These are phyloP conservation scores for Trichosporon inkin DNA, from an alignment of 1,284 basidiomycete genomes.

Conservation along the genomic window DNA sequence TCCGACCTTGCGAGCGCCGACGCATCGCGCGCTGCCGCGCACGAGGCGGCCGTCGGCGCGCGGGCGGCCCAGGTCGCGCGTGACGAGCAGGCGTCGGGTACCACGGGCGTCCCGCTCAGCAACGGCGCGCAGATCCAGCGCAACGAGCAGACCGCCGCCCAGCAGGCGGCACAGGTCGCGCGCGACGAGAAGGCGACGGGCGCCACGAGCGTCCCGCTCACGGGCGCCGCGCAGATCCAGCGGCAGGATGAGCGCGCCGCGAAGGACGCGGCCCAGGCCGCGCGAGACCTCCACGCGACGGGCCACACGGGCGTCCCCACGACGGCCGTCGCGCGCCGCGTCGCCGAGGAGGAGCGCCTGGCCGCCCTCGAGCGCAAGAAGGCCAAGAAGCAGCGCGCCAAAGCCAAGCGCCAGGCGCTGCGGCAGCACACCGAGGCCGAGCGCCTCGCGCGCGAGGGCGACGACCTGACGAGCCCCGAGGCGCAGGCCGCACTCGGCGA, in stretches of 20 bases:
- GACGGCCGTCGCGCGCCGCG: background rate
- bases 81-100: background rate
- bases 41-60: background rate
- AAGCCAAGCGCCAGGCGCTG: background rate
- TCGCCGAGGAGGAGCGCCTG: background rate
- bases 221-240: background rate
- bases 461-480: constrained; percentile 17
- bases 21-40: background rate
- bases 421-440: background rate
- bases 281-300: background rate
- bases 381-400: background rate
- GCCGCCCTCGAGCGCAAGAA: constrained; percentile 3
- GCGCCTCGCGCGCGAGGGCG: background rate
- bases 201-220: background rate
- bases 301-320: constrained; percentile 1
- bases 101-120: background rate
- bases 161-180: background rate
- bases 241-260: constrained; percentile 2
- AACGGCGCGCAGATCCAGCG: background rate
- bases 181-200: background rate
- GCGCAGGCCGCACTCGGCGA: constrained; percentile 25
- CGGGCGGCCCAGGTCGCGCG: background rate
- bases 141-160: background rate
- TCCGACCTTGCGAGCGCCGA: background rate
- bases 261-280: background rate